Conservation (phyloP, 1,284 basidiomycete species). For the Mycosarcoma mackinlayi region DNA sequence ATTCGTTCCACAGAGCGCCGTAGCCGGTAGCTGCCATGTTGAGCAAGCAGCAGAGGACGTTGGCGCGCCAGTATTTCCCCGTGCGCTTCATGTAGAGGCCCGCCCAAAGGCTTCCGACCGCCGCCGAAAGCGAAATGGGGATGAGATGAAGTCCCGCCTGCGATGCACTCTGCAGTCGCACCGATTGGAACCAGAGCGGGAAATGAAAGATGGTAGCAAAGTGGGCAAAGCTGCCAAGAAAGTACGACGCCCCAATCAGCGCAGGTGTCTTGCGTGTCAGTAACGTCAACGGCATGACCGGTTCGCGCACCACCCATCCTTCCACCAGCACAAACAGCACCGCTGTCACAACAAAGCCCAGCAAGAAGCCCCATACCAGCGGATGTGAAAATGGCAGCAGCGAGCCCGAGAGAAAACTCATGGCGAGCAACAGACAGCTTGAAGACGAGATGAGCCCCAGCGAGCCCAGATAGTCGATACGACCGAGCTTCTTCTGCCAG, state of each 20-base stretch:
- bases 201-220: constrained; percentile 73
- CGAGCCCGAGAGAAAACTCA: constrained; percentile 63
- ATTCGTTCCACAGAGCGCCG: constrained; percentile 67
- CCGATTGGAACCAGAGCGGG: constrained; percentile 88
- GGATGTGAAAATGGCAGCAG: constrained; percentile 51
- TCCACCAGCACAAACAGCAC: constrained; percentile 71
- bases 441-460: constrained; percentile 65
- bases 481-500: constrained; percentile 67
- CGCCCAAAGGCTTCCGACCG: constrained; percentile 79
- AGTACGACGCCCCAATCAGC: constrained; percentile 34
- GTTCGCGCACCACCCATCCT: constrained; percentile 69
- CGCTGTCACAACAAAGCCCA: constrained; percentile 71
- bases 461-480: constrained; percentile 68
- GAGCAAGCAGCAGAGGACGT: constrained; percentile 72
- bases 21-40: constrained; percentile 32
- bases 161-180: constrained; percentile 77
- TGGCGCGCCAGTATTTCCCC: constrained; percentile 80
- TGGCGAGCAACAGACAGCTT: constrained; percentile 65
- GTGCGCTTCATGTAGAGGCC: constrained; percentile 84
- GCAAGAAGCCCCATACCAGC: constrained; percentile 52
- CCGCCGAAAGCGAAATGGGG: constrained; percentile 80
- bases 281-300: constrained; percentile 57
- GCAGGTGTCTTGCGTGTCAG: constrained; percentile 32
- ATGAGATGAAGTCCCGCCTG: constrained; percentile 79
- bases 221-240: constrained; percentile 36